Evolutionary conservation across 2,329 filamentous ascomycete genomes (phyloP), one percentile per base, ranked within the genome.

Genomic region (Ophiocordyceps australis): DNA sequence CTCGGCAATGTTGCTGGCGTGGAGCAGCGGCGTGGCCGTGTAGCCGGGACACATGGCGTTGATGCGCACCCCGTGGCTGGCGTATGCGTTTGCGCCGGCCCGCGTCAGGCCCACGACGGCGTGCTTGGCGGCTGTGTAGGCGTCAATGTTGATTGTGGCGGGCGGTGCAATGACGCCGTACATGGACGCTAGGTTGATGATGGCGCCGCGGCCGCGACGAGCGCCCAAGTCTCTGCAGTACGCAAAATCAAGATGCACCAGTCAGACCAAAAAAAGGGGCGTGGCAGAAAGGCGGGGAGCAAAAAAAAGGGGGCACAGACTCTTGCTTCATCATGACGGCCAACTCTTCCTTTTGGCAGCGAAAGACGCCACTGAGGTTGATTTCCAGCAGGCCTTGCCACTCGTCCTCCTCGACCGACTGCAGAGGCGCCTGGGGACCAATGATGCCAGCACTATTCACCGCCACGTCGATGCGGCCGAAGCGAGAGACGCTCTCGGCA

Each of bases 21-120:
- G 7, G 17, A 19, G 7, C 7, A 19, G 17, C 7, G 57, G 53
- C 3, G 56, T 62, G 23, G 44, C 39, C 18, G 61, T 47, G 33
- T 57, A 62, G 8, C 55, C 62, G 0, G 65, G 66, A 28, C 66
- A 69, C n/a, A 72, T 58, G 3, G 63, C 64, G 36, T 73, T 73
- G 41, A 73, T 62, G 25, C 65, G 57, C 29, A 72, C 66, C 4
- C 55, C 56, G 25, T 50, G 38, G 4, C 49, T 37, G 1, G 57
- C 59, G 43, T 70, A 71, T 1, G 52, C 50, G 25, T 57, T 54
- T 2, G 59, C 65, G 33, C 71, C 65, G 3, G 54, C 55, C 37
- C 52, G 59, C 7, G 62, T 67, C 23, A 73, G 45, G 1, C 62
- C 62, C 25, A 66, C 36, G 5, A 65, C 54, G 17, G 9, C 63